A percentile compares a stretch with the other conserved stretches of the same genome.
Conservation (phyloP, 2,329 filamentous ascomycete species). For the Epichloe scottii region DNA sequence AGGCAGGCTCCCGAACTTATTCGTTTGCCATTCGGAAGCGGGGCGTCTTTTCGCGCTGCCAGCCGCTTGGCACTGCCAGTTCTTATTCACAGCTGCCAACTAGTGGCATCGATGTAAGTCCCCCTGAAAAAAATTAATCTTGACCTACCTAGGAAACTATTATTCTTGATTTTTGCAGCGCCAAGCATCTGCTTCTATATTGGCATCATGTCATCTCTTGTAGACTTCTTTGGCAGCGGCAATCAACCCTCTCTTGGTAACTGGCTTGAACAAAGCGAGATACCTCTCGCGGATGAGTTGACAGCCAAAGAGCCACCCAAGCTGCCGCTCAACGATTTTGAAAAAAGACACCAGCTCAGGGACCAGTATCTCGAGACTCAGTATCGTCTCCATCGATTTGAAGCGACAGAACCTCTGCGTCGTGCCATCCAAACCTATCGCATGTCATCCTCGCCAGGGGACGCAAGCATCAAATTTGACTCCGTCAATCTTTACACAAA, state of each 20-base stretch:
- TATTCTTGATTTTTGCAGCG: background rate
- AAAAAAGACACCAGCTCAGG: constrained; percentile 8
- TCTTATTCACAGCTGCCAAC: too few relatives aligned
- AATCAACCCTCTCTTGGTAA: background rate
- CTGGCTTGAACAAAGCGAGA: constrained; percentile 9
- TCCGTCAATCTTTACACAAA: constrained; percentile 53
- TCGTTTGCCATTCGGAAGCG: too few relatives aligned
- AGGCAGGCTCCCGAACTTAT: too few relatives aligned
- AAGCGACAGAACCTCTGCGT: constrained; percentile 57
- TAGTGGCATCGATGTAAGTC: too few relatives aligned
- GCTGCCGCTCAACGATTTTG: constrained; percentile 7
- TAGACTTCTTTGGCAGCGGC: constrained; percentile 1
- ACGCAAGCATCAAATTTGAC: constrained; percentile 36
- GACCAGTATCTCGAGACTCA: constrained; percentile 56
- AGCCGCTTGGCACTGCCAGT: too few relatives aligned
- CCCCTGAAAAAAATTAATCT: too few relatives aligned
- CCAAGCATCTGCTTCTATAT: background rate
- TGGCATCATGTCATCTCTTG: constrained; percentile 1
- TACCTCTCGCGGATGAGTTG: constrained; percentile 14
- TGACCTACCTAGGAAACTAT: too few relatives aligned
- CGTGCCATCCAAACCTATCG: constrained; percentile 49
- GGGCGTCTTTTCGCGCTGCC: too few relatives aligned
- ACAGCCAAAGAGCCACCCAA: constrained; percentile 9
- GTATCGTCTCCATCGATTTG: constrained; percentile 64
- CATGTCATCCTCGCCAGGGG: background rate